Evolutionary conservation across 2,329 filamentous ascomycete species (phyloP), one percentile per base, ranked within the genome.

Genomic region (Fusarium pilosicola): DNA sequence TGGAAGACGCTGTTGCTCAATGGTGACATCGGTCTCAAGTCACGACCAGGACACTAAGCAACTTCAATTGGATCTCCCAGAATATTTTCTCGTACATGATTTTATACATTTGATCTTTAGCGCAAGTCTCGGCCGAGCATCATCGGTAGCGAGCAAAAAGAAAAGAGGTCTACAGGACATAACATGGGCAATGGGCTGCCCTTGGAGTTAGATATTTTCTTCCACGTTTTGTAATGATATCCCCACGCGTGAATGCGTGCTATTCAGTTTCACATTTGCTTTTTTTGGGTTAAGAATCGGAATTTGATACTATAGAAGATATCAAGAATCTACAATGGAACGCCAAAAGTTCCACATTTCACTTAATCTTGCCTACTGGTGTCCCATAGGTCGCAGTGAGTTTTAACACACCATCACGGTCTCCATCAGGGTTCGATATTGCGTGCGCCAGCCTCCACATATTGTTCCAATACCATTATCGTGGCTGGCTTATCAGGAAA

Each of bases 1-100:
- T 93, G 91, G 91, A 90, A 88, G 84, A 90, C 86, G 63, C 82
- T 93, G 41, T 86, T 92, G 80, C 80, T 85, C 48, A 84, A 84
- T 67, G 90, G 89, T 60, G 88, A 91, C 34, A 84, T 92, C 28
- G 89, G 89, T 14, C 81, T 92, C 76, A 90, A 90, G 82, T 75
- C 78, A 52, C 83, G 85, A 73, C 80, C 77, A 45, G 81, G 81
- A 70, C 82, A 85, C 58, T 83, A 62, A 79, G 81, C 70, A 86
- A 83, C 76, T 79, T 90, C 12, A 86, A 90, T 38, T 28, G 32
- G 11, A 28, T 17, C 45, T 58, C 22, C 26, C 38, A 57, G 45
- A 58, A 60, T 57, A 57, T 77, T 70, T 54, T 62, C 62, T 52
- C 55, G 57, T 75, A 75, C 60, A 75, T 73, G 62, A 51, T 65